Conservation (phyloP, 163 green algal species). For the Volvox carteri region DNA sequence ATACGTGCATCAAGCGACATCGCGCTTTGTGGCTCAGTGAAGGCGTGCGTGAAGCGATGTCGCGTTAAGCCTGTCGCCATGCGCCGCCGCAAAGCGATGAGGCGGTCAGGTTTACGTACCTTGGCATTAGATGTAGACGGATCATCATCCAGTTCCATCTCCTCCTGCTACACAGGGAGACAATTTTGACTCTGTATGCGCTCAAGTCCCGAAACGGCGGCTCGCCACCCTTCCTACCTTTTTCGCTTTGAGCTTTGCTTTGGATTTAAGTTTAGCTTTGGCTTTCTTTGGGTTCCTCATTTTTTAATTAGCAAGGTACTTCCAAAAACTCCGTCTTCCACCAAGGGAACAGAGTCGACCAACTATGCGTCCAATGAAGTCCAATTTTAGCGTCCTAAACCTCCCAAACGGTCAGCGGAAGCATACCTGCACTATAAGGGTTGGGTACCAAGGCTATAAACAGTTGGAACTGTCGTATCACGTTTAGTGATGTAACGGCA, state of each 20-base stretch:
- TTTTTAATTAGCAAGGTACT: neutral
- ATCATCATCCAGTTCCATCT: conserved; percentile 51
- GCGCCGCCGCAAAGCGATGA: neutral
- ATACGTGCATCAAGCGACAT: neutral
- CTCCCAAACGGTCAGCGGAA: no score
- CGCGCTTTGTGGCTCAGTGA: neutral
- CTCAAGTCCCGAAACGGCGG: neutral
- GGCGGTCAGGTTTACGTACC: neutral
- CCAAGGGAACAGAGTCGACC: no score
- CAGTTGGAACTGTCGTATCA: neutral
- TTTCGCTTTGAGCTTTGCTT: conserved; percentile 40
- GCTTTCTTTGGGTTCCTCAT: conserved; percentile 65
- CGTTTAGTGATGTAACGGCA: no score
- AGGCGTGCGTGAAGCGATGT: neutral
- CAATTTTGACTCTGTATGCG: neutral
- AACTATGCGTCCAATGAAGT: no score
- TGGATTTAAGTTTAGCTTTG: conserved; percentile 29
- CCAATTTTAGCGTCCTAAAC: no score
- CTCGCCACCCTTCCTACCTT: conserved; percentile 12
- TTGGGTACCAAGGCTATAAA: no score
- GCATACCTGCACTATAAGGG: no score
- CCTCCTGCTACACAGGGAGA: conserved; percentile 19
- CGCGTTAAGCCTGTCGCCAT: neutral
- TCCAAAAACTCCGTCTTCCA: neutral
- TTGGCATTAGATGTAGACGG: conserved; percentile 25